Conservation (phyloP, 495 filamentous ascomycete genomes). For the Melanomma pulvis-pyrius region DNA sequence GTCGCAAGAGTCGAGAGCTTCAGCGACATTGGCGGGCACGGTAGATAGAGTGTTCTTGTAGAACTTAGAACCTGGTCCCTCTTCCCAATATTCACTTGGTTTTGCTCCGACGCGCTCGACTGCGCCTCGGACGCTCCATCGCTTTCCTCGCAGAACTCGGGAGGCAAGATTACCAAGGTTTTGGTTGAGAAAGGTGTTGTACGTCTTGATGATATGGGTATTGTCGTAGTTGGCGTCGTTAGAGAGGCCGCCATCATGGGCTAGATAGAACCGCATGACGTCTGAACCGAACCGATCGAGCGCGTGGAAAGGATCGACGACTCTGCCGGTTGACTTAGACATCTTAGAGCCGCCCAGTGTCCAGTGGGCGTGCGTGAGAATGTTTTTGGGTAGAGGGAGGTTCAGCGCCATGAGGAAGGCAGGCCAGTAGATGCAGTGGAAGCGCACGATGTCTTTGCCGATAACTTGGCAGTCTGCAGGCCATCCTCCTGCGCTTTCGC, state of each 20-base stretch:
- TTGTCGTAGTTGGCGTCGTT: constrained; percentile 87
- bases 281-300: constrained; percentile 87
- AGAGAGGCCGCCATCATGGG: constrained; percentile 70
- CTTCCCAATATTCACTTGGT: constrained; percentile 12
- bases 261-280: constrained; percentile 83
- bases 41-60: constrained; percentile 19
- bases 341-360: constrained; percentile 87
- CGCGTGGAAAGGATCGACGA: constrained; percentile 92
- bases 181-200: constrained; percentile 73
- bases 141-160: constrained; percentile 67
- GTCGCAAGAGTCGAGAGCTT: constrained; percentile 9
- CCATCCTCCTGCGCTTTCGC: constrained; percentile 69
- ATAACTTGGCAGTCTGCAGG: constrained; percentile 90
- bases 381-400: constrained; percentile 76
- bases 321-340: constrained; percentile 93
- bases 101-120: constrained; percentile 14
- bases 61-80: constrained; percentile 21
- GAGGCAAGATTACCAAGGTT: constrained; percentile 78
- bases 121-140: constrained; percentile 59
- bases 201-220: constrained; percentile 68
- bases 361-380: constrained; percentile 94
- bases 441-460: constrained; percentile 94
- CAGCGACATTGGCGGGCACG: constrained; percentile 1
- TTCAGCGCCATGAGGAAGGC: constrained; percentile 90
- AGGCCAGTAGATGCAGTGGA: constrained; percentile 98